Evolutionary conservation across 805 yeast species (phyloP).

Genomic region (Yarrowia sp.): DNA sequence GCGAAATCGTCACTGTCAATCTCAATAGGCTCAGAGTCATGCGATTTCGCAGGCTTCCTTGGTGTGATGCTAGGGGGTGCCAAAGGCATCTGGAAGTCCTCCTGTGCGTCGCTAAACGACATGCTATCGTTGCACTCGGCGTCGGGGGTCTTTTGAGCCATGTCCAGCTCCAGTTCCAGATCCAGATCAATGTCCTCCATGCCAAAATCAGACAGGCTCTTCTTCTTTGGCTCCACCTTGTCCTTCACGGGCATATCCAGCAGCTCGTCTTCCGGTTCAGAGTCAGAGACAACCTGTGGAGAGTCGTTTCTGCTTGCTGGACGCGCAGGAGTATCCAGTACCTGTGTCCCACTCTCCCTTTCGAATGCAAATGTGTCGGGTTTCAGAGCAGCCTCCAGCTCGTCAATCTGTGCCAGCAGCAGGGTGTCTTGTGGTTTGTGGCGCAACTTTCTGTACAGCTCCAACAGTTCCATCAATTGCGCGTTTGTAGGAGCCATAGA

Average conservation of each 20-base stretch:
- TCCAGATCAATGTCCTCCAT: conserved; percentile 25
- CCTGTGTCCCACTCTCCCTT: background rate
- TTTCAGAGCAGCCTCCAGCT: conserved; percentile 27
- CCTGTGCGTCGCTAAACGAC: conserved; percentile 14
- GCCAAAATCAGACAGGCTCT: conserved; percentile 2
- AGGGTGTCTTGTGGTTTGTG: background rate
- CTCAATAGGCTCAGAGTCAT: conserved; percentile 26
- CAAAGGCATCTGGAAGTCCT: conserved; percentile 1
- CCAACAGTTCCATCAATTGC: conserved; percentile 3
- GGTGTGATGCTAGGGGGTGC: conserved; percentile 4
- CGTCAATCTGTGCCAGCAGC: conserved; percentile 24
- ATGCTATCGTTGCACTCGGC: conserved; percentile 11
- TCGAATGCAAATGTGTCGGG: background rate
- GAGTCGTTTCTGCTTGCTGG: conserved; percentile 9
- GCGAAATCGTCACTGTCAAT: conserved; percentile 34
- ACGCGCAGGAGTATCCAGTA: conserved; percentile 21
- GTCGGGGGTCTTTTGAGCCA: conserved; percentile 2
- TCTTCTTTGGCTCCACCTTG: background rate
- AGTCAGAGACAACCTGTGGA: conserved; percentile 19
- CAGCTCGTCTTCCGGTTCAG: conserved; percentile 6
- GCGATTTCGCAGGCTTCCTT: background rate
- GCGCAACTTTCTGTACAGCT: conserved; percentile 20
- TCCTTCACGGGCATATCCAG: background rate
- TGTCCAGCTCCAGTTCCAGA: conserved; percentile 14
- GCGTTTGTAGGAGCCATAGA: background rate